Evolutionary conservation across 2,329 filamentous ascomycete species (phyloP).

Genomic region (Pseudocercospora vitis): DNA sequence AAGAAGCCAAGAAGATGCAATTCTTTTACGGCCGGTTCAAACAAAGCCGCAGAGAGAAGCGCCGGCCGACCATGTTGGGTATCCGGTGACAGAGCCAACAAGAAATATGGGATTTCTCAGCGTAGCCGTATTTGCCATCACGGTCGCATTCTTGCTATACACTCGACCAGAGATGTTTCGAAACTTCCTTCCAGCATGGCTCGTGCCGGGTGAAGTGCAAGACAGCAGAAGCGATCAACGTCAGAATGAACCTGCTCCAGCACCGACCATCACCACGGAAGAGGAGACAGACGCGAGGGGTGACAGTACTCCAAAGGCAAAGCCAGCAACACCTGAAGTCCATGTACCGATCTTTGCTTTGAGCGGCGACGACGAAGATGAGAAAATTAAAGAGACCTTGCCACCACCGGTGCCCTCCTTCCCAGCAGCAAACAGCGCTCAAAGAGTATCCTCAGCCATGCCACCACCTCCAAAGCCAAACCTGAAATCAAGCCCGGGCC

Average conservation of each 20-base stretch:
- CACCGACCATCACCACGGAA: background rate
- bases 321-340: slow-evolving; percentile 11
- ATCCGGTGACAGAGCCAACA: slow-evolving; percentile 13
- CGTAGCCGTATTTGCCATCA: slow-evolving; percentile 41
- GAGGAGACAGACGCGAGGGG: slow-evolving; percentile 26
- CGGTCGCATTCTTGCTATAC: slow-evolving; percentile 44
- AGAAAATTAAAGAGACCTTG: slow-evolving; percentile 28
- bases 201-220: slow-evolving; percentile 16
- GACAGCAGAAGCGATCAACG: background rate
- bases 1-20: slow-evolving; percentile 5
- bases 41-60: slow-evolving; percentile 1
- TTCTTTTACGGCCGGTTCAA: background rate
- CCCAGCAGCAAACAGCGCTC: slow-evolving; percentile 49
- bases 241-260: slow-evolving; percentile 2
- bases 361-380: slow-evolving; percentile 35
- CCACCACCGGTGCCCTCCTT: slow-evolving; percentile 42
- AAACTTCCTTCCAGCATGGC: slow-evolving; percentile 34
- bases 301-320: slow-evolving; percentile 37
- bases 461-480: slow-evolving; percentile 39
- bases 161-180: slow-evolving; percentile 41
- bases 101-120: slow-evolving; percentile 45
- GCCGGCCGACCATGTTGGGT: slow-evolving; percentile 15
- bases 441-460: slow-evolving; percentile 42
- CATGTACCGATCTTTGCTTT: slow-evolving; percentile 33
- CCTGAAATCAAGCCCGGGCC: slow-evolving; percentile 14